Evolutionary conservation across 495 filamentous ascomycete genomes (phyloP).

Genomic region (Xylaria bambusicola): DNA sequence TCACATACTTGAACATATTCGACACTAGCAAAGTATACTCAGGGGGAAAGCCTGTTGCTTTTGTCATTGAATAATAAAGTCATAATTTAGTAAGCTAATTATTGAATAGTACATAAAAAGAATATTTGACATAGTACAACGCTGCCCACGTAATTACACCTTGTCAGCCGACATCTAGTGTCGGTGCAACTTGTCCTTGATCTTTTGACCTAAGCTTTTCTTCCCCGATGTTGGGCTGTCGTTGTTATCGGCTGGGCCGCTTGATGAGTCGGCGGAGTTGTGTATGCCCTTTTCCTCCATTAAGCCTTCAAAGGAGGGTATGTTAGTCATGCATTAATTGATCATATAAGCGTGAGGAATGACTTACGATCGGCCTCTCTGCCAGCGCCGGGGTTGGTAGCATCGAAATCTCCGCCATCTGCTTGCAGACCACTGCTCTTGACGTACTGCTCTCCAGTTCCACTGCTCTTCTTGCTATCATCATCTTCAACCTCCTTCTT

Average conservation of each 20-base stretch:
- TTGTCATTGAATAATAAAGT: too few relatives aligned
- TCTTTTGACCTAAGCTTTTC: conserved; percentile 34
- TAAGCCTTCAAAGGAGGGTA: conserved; percentile 32
- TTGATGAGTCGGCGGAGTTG: conserved; percentile 19
- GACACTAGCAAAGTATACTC: too few relatives aligned
- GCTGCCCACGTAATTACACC: background rate
- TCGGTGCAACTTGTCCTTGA: conserved; percentile 36
- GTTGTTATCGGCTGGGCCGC: conserved; percentile 29
- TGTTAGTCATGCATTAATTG: background rate
- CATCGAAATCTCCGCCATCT: conserved; percentile 62
- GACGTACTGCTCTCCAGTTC: conserved; percentile 56
- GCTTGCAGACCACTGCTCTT: conserved; percentile 54
- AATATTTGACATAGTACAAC: too few relatives aligned
- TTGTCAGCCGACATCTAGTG: conserved; percentile 24
- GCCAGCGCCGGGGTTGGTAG: conserved; percentile 61
- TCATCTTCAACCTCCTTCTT: conserved; percentile 29
- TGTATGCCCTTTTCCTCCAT: conserved; percentile 48
- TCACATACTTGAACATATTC: too few relatives aligned
- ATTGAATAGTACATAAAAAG: too few relatives aligned
- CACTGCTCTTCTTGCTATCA: conserved; percentile 39
- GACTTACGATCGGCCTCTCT: conserved; percentile 65
- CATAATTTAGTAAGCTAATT: too few relatives aligned
- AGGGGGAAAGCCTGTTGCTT: too few relatives aligned
- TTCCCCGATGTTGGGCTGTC: conserved; percentile 16
- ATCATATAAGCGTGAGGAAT: background rate